A percentile compares a stretch with the other conserved stretches of the same genome.
Evolutionary conservation across 2,329 filamentous ascomycete species (phyloP).

Genomic region (Fusarium xyrophilum): DNA sequence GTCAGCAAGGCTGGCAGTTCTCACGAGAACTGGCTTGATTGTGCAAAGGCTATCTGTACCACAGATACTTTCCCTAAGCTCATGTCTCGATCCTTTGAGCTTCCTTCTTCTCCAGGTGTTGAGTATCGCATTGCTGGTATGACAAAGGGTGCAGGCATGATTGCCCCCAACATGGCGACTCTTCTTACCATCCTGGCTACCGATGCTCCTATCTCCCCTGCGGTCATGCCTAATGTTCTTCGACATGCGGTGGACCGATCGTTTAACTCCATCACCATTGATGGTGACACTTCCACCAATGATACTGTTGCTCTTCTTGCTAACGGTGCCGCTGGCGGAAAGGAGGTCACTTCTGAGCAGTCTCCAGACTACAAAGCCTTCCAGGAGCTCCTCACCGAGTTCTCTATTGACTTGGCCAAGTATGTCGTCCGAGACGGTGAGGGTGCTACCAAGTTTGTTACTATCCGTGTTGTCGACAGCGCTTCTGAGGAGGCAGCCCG

Average conservation of each 20-base stretch:
- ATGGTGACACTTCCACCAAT: slow-evolving; percentile 97
- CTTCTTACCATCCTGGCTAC: slow-evolving; percentile 91
- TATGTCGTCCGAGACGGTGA: slow-evolving; percentile 96
- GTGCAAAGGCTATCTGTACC: slow-evolving; percentile 93
- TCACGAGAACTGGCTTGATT: slow-evolving; percentile 85
- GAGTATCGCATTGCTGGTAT: slow-evolving; percentile 90
- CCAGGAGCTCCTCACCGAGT: slow-evolving; percentile 72
- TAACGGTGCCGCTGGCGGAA: slow-evolving; percentile 87
- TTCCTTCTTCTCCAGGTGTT: slow-evolving; percentile 77
- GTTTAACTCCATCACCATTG: slow-evolving; percentile 96
- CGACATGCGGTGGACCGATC: slow-evolving; percentile 78
- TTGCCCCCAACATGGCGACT: slow-evolving; percentile 98
- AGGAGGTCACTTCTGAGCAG: slow-evolving; percentile 61
- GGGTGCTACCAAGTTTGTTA: slow-evolving; percentile 97
- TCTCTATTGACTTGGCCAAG: slow-evolving; percentile 85
- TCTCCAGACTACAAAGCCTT: slow-evolving; percentile 74
- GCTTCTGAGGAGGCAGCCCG: slow-evolving; percentile 73
- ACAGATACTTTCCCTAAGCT: slow-evolving; percentile 99
- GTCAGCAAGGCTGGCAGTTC: slow-evolving; percentile 73
- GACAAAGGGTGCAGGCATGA: slow-evolving; percentile 99
- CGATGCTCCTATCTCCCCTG: slow-evolving; percentile 78
- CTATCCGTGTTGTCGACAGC: slow-evolving; percentile 81
- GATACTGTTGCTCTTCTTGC: slow-evolving; percentile 95
- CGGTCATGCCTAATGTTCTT: slow-evolving; percentile 73
- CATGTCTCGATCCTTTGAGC: slow-evolving; percentile 79